These are phyloP conservation scores for Fusarium sp. DNA, from an alignment of 2,329 filamentous ascomycete species.

Conservation along the genomic window DNA sequence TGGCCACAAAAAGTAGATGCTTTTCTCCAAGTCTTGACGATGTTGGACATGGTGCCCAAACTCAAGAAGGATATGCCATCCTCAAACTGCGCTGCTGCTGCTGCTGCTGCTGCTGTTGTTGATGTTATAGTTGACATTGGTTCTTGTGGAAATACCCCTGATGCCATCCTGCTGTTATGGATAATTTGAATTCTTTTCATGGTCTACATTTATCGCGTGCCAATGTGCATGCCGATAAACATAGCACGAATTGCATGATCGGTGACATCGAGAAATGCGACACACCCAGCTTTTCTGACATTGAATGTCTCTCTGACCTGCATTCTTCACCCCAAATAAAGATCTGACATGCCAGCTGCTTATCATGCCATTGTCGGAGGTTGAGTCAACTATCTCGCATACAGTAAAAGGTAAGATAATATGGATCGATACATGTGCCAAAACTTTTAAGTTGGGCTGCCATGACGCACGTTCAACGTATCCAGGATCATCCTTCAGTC, in stretches of 20 bases:
- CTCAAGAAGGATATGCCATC: constrained; percentile 12
- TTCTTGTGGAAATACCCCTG: constrained; percentile 47
- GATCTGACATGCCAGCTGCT: constrained; percentile 26
- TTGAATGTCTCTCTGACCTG: constrained; percentile 11
- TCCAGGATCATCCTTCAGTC: constrained; percentile 37
- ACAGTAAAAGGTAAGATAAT: background rate
- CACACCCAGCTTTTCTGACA: background rate
- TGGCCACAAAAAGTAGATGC: constrained; percentile 61
- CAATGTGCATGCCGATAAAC: background rate
- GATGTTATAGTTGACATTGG: constrained; percentile 37
- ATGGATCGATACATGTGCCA: background rate
- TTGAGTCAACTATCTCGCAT: background rate
- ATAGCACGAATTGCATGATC: background rate
- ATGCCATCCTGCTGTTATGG: constrained; percentile 38
- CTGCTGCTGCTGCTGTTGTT: too few species aligned
- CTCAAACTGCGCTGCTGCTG: constrained; percentile 6
- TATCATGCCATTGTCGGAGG: background rate
- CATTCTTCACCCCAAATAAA: constrained; percentile 17
- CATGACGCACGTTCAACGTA: constrained; percentile 40
- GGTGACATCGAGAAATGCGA: constrained; percentile 14
- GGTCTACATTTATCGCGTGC: constrained; percentile 23
- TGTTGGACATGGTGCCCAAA: constrained; percentile 5
- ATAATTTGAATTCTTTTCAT: constrained; percentile 21
- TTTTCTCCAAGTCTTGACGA: background rate
- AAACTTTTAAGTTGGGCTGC: constrained; percentile 22